Base-by-base conservation (phyloP, 768 basidiomycete species). In the Boletus rex-veris region DNA sequence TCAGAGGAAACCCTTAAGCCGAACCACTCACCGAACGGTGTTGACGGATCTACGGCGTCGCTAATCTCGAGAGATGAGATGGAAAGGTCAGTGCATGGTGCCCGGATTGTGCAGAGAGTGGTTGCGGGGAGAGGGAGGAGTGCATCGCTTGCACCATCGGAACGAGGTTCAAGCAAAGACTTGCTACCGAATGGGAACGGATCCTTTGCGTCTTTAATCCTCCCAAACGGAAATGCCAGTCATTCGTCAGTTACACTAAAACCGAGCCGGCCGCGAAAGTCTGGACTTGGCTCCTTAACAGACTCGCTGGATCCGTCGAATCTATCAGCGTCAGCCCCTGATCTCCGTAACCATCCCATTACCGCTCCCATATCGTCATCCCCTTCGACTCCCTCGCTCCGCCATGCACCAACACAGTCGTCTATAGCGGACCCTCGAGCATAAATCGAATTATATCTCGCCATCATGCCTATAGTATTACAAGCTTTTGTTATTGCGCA, bases 1-100 rank as follows among this genome's bases (percentile, higher is more conserved):
- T 85, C 84, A 48, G 83, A 85, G 72, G 85, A 86, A 74, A 86
- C 85, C 46, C 70, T 87, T 52, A 80, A 75, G 66, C 81, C 83
- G 37, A 77, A 79, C 66, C 50, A 55, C 39, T 74, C 61, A 14
- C 41, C 24, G 14, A 28, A 53, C 54, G 71, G 72, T 64, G 58
- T 75, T 65, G 78, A 79, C 59, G 79, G 75, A 58, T 81, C 79
- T 47, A 73, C 76, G 31, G 69, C 70, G 48, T 80, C 79, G 54
- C 67, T 83, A 66, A 68, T 74, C 43, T 52, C 50, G 40, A 57
- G 55, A 53, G 55, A 56, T 33, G 58, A 60, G 45, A 57, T 52
- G 57, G 61, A 61, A 45, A 57, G 35, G 53, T 48, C 50, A 7
- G 53, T 64, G 46, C 70, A 72, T 42, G 78, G 76, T 18, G 72